Evolutionary conservation across 441 rosid species (phyloP), one percentile per base, ranked within the genome.

Genomic region (California macrophylla): DNA sequence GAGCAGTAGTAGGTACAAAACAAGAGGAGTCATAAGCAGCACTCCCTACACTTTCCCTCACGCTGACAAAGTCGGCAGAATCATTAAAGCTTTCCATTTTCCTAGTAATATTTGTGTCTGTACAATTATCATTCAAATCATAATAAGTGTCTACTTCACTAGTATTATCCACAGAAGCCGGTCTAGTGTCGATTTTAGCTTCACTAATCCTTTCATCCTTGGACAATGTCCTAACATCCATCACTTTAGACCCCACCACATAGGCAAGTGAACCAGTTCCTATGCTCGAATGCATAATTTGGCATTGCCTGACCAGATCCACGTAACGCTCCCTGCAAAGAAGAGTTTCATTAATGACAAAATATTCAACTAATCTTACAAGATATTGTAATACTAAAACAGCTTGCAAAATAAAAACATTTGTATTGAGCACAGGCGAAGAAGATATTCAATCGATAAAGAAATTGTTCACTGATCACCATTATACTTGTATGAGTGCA

Each of bases 211-310:
- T 47, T 69, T 82, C 90, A 83, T 83, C 84, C 74, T 87, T 93
- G 80, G 93, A 90, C 68, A 88, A 78, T 71, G 85, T 86, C 80
- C 98, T 83, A 86, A 89, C 82, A 79, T 93, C 98, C 98, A 90
- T 84, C 77, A 93, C 93, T 81, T 93, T 93, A 75, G 98, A 93
- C 40, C 98, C 97, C 79, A 89, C 96, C 65, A 82, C 85, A 83
- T 84, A 90, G 8, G 98, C 98, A 83, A 93, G 96, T 42, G 87
- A 79, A 69, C 98, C 98, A 69, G 96, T 90, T 81, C 98, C 98
- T 66, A 90, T 84, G 75, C 93, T 93, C 70, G 97, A 83, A 85
- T 93, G 96, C 97, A 93, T 93, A 69, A 71, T 66, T 74, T 90
- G 97, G 61, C 98, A 93, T 80, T 90, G 88, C 80, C 76, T 83